Percentiles rank a stretch among this genome's conserved stretches.
phyloP scores from a whole-genome alignment of 306 rosid species.

The Parietaria judaica region DNA sequence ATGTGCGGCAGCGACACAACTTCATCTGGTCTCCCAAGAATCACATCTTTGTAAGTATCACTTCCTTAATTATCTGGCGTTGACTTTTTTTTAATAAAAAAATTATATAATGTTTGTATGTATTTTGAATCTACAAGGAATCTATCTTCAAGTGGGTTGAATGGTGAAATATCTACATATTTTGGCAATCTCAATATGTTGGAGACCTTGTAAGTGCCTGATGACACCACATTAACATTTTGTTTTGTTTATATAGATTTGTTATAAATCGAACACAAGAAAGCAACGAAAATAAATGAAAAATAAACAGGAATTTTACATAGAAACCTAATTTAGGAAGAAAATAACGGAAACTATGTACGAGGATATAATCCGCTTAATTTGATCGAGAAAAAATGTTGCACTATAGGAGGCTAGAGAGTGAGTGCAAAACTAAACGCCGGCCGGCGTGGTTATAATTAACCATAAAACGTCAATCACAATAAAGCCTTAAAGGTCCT shows the following conservation, averaged over 20 bases:
- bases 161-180: neutral
- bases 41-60: constrained; percentile 33
- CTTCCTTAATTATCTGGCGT: neutral
- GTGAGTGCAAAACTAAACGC: too few relatives aligned
- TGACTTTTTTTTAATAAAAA: neutral
- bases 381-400: too few relatives aligned
- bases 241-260: neutral
- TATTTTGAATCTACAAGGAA: constrained; percentile 2
- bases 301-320: too few relatives aligned
- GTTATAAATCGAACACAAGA: too few relatives aligned
- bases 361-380: too few relatives aligned
- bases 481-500: too few relatives aligned
- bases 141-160: constrained; percentile 15
- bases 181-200: constrained; percentile 4
- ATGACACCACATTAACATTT: neutral
- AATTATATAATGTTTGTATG: neutral
- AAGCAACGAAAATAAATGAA: too few relatives aligned
- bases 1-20: constrained; percentile 15
- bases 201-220: constrained; percentile 6
- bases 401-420: too few relatives aligned
- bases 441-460: too few relatives aligned
- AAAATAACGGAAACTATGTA: too few relatives aligned
- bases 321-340: too few relatives aligned
- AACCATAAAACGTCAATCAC: too few relatives aligned
- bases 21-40: constrained; percentile 21